Base-by-base conservation (phyloP, 192 early-diverging fungal species). In the Coemansia sp. region DNA sequence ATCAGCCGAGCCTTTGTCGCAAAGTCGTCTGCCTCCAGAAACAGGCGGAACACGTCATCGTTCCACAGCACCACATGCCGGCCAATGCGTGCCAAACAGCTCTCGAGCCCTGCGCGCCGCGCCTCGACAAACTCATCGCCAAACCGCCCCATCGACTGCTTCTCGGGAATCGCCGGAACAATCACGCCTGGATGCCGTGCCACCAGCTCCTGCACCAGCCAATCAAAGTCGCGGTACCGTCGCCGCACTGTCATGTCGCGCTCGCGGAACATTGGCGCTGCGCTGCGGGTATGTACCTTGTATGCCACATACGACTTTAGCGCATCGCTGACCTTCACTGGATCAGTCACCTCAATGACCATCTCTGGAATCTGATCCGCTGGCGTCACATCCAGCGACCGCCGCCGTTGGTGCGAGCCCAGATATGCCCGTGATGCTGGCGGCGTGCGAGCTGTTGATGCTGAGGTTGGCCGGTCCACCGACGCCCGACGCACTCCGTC, bases 91-190 rank as follows among this genome's bases (percentile, higher is more conserved):
- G 73, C 69, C 27, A 96, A 67, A 80, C 92, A 94, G 60, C 86
- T 84, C 73, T 96, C 93, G 19, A 98, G 82, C 0, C 88, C 93
- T 32, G 85, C 82, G 2, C 94, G 85, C 11, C 96, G 85, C 39
- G 84, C 86, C 73, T 98, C 94, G 11, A 98, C 88, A 87, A 98
- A 98, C 60, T 95, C 94, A 71, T 96, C 92, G 67, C 94, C 89
- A 62, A 98, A 98, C 21, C 96, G 88, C 12, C 92, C 93, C 53
- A 95, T 63, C 4, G 89, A 88, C 79, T 95, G 93, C 71, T 98
- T 98, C 66, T 93, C 96, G 9, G 96, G 94, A 3, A 98, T 84
- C 21, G 94, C 92, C 14, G 94, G 94, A 3, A 98, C 88, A 51
- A 98, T 90, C 4, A 94, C 86, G 8, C 96, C 96, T 1, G 93